These are phyloP conservation scores for Wickerhamiella sorbophila DNA, from an alignment of 805 yeast species.

Conservation along the genomic window DNA sequence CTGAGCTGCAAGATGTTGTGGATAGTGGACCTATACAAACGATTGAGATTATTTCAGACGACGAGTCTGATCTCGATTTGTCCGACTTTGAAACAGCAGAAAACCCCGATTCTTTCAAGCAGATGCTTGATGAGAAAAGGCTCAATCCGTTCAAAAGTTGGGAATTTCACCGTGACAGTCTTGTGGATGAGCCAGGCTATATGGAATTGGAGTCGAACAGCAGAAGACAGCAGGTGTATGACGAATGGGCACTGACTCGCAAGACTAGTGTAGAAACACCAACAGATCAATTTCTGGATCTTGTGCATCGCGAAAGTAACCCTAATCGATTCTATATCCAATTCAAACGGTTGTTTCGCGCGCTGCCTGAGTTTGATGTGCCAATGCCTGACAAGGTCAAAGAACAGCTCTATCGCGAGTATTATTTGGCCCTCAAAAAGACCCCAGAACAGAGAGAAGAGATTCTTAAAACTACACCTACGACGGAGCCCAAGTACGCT, in stretches of 20 bases:
- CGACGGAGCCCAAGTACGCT: background rate
- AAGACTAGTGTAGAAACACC: background rate
- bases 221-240: slow-evolving; percentile 30
- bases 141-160: slow-evolving; percentile 36
- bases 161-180: slow-evolving; percentile 31
- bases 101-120: slow-evolving; percentile 19
- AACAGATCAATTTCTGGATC: slow-evolving; percentile 17
- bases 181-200: slow-evolving; percentile 33
- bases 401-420: slow-evolving; percentile 30
- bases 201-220: slow-evolving; percentile 24
- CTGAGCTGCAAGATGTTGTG: too few relatives aligned
- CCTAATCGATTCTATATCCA: slow-evolving; percentile 27
- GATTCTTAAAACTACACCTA: background rate
- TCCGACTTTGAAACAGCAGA: background rate
- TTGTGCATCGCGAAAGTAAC: slow-evolving; percentile 20
- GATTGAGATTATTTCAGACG: too few relatives aligned
- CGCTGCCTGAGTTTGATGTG: slow-evolving; percentile 18
- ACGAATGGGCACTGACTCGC: slow-evolving; percentile 29
- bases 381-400: slow-evolving; percentile 26
- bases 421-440: slow-evolving; percentile 1
- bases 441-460: background rate
- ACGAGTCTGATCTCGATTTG: too few relatives aligned
- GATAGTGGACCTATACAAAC: too few relatives aligned
- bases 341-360: slow-evolving; percentile 27
- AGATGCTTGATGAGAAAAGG: slow-evolving; percentile 24